Conservation (phyloP, 2,329 filamentous ascomycete species). For the Trichoderma gracile region DNA sequence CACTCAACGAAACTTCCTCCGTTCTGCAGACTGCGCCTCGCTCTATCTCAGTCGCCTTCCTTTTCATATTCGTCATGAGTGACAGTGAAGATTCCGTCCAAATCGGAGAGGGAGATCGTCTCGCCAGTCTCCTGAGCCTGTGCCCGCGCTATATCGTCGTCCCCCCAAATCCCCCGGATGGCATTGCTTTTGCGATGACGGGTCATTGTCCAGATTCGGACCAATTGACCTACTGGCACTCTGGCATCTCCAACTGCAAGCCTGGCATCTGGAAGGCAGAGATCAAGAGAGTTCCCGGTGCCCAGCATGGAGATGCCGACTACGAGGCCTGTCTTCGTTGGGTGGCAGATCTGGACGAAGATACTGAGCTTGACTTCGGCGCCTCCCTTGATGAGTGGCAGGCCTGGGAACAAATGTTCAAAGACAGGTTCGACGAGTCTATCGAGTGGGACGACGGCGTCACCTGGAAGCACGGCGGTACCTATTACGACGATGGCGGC, state of each 20-base stretch:
- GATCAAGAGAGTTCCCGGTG: not conserved
- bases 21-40: too few relatives aligned
- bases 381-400: constrained; percentile 11
- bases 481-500: constrained; percentile 19
- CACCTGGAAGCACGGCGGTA: constrained; percentile 14
- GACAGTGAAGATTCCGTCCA: not conserved
- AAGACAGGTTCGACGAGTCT: constrained; percentile 9
- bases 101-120: not conserved
- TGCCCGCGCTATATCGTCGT: constrained; percentile 18
- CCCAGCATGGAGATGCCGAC: not conserved
- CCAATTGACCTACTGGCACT: constrained; percentile 10
- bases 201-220: not conserved
- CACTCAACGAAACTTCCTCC: not conserved
- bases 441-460: not conserved
- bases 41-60: not conserved
- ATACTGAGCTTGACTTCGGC: constrained; percentile 7
- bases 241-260: constrained; percentile 23
- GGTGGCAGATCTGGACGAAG: constrained; percentile 14
- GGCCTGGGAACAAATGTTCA: constrained; percentile 17
- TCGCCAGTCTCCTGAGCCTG: constrained; percentile 9
- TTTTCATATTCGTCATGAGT: not conserved
- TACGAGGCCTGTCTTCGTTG: constrained; percentile 18
- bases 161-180: not conserved
- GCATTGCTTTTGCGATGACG: constrained; percentile 1
- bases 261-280: constrained; percentile 21